phyloP scores from a whole-genome alignment of 352 stramenopile species.

The Phytophthora tubulina region DNA sequence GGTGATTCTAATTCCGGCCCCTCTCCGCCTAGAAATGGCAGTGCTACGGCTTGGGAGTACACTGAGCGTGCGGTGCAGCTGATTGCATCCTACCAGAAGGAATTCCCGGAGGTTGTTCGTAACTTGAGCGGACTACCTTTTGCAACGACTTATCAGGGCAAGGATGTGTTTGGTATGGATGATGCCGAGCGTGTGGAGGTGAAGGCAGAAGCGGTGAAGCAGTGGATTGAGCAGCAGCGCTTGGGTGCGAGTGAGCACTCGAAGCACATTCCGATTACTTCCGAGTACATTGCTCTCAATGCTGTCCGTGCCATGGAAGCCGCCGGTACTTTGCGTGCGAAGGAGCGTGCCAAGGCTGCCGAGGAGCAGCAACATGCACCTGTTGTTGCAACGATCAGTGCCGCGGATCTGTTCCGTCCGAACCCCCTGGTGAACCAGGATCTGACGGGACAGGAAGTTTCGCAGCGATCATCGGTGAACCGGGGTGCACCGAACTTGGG shows the following conservation, averaged over 20 bases:
- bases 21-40: slow-evolving; percentile 23
- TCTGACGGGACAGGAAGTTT: slow-evolving; percentile 75
- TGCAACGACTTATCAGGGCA: slow-evolving; percentile 90
- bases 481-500: slow-evolving; percentile 91
- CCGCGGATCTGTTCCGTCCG: slow-evolving; percentile 74
- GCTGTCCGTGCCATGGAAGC: slow-evolving; percentile 95
- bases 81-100: slow-evolving; percentile 93
- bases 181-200: slow-evolving; percentile 65
- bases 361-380: slow-evolving; percentile 46
- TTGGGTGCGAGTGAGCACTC: slow-evolving; percentile 88
- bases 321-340: slow-evolving; percentile 69
- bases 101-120: slow-evolving; percentile 95
- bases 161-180: slow-evolving; percentile 86
- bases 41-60: slow-evolving; percentile 95
- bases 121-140: slow-evolving; percentile 91
- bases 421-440: slow-evolving; percentile 86
- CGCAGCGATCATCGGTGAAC: slow-evolving; percentile 66
- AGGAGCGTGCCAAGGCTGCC: slow-evolving; percentile 63
- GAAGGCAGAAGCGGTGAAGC: slow-evolving; percentile 84
- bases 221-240: slow-evolving; percentile 94
- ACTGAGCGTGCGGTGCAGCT: slow-evolving; percentile 95
- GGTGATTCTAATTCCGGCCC: slow-evolving; percentile 6
- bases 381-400: slow-evolving; percentile 52
- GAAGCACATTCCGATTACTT: slow-evolving; percentile 93
- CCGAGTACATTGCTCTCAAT: slow-evolving; percentile 93